Conservation (phyloP, 1,139 yeast species). For the Pichia sp. region DNA sequence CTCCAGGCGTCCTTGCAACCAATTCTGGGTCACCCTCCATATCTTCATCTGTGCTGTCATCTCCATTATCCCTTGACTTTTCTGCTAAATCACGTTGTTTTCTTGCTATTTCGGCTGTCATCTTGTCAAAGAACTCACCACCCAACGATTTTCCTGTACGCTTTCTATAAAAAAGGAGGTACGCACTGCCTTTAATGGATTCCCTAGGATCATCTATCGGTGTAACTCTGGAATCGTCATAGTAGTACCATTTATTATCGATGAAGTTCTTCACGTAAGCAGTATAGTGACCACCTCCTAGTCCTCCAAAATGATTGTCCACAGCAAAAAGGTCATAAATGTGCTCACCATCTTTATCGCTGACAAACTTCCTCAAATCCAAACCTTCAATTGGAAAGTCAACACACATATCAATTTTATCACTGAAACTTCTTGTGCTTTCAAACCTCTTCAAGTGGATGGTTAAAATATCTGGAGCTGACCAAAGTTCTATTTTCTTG, state of each 20-base stretch:
- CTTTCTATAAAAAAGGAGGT: slow-evolving; percentile 73
- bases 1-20: too few species aligned
- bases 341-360: slow-evolving; percentile 28
- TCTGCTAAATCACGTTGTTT: slow-evolving; percentile 11
- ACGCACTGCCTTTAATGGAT: slow-evolving; percentile 76
- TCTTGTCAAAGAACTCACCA: slow-evolving; percentile 19
- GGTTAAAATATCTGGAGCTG: slow-evolving; percentile 80
- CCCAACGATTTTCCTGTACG: slow-evolving; percentile 29
- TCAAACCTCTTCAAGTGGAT: slow-evolving; percentile 89
- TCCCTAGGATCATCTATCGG: slow-evolving; percentile 47
- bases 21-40: not conserved
- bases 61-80: slow-evolving; percentile 7
- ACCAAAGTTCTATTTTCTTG: slow-evolving; percentile 87
- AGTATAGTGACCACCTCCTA: slow-evolving; percentile 98
- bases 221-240: slow-evolving; percentile 76
- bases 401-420: slow-evolving; percentile 78
- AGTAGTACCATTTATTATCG: slow-evolving; percentile 81
- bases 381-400: slow-evolving; percentile 83
- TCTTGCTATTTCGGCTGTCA: slow-evolving; percentile 15
- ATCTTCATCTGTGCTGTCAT: slow-evolving; percentile 4
- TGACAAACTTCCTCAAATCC: slow-evolving; percentile 56
- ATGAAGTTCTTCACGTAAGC: slow-evolving; percentile 77
- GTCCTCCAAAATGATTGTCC: slow-evolving; percentile 92
- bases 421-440: slow-evolving; percentile 77
- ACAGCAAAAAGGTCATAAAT: slow-evolving; percentile 86